phyloP scores from a whole-genome alignment of 768 basidiomycete species.

The Mrakia frigida region DNA sequence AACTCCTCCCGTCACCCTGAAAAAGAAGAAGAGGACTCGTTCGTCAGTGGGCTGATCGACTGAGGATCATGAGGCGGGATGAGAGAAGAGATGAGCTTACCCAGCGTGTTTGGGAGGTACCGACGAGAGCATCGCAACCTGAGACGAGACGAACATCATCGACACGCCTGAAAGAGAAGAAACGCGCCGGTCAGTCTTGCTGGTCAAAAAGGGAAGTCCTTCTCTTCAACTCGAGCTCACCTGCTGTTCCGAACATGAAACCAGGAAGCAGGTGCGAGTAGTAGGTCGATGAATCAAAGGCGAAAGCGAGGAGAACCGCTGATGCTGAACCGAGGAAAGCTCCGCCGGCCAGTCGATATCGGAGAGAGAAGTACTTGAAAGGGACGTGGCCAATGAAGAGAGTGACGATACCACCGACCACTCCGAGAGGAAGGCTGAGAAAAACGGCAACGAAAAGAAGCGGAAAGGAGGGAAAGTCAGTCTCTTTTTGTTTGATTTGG shows the following conservation, averaged over 20 bases:
- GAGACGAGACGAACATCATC: constrained; percentile 2
- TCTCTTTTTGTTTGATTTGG: background rate
- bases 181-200: background rate
- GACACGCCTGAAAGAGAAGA: background rate
- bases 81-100: no score
- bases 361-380: constrained; percentile 9
- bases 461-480: background rate
- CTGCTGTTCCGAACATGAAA: background rate
- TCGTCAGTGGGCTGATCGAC: no score
- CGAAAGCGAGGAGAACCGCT: background rate
- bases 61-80: no score
- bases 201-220: background rate
- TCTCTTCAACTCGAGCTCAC: background rate
- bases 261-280: background rate
- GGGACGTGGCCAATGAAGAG: background rate
- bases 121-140: background rate
- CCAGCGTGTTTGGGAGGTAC: constrained; percentile 5
- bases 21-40: no score
- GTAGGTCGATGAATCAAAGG: background rate
- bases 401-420: background rate
- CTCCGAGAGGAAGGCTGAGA: background rate
- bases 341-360: background rate
- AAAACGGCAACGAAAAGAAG: background rate
- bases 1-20: background rate
- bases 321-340: background rate